Percentiles rank a stretch among this genome's conserved stretches.
Conservation (phyloP, 768 basidiomycete genomes). For the Rickenella mellea region DNA sequence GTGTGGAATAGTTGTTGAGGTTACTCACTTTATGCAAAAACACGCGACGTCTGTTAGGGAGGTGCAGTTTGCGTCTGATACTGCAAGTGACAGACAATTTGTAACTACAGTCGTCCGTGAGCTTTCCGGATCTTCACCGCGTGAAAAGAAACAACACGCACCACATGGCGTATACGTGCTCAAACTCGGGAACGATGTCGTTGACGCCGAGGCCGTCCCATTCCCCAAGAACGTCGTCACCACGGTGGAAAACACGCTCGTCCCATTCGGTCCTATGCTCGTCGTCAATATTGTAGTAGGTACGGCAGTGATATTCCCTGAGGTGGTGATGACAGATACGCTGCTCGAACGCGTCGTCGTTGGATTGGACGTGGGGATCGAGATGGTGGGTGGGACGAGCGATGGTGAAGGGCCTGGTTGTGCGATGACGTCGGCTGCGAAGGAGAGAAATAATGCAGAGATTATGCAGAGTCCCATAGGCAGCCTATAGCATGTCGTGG, state of each 20-base stretch:
- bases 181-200: neutral
- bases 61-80: slow-evolving; percentile 29
- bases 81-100: slow-evolving; percentile 31
- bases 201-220: neutral
- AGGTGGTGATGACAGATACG: too few species aligned
- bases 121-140: neutral
- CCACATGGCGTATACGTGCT: neutral
- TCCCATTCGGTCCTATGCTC: neutral
- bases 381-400: too few species aligned
- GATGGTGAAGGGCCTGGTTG: too few species aligned
- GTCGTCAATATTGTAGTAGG: neutral
- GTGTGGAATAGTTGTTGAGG: too few species aligned
- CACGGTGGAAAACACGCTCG: neutral
- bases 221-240: neutral
- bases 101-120: slow-evolving; percentile 25
- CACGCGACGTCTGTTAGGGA: slow-evolving; percentile 39
- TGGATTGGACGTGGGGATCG: too few species aligned
- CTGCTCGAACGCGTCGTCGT: too few species aligned
- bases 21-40: slow-evolving; percentile 34
- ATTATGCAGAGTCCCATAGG: too few species aligned
- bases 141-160: neutral
- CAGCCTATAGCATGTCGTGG: too few species aligned
- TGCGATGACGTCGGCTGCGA: too few species aligned
- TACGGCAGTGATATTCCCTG: too few species aligned
- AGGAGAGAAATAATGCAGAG: too few species aligned